A percentile compares a stretch with the other conserved stretches of the same genome.
Conservation (phyloP, 352 stramenopile genomes). For the Phytophthora pseudosyringae region DNA sequence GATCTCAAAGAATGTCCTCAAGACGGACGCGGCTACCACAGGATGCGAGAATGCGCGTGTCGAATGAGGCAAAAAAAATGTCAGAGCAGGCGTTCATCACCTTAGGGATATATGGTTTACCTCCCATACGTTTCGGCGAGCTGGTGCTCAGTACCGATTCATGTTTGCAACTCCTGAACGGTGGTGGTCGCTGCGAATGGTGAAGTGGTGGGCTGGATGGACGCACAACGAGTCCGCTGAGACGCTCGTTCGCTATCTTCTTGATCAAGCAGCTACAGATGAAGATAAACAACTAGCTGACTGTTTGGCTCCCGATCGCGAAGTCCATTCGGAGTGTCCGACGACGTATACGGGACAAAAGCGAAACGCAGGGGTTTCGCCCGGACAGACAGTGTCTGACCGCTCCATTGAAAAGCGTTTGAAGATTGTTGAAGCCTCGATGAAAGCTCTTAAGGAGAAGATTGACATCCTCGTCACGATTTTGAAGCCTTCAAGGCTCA, state of each 20-base stretch:
- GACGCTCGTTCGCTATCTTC: conserved; percentile 11
- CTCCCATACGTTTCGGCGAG: conserved; percentile 15
- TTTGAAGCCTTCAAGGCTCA: not conserved
- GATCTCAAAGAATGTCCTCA: conserved; percentile 7
- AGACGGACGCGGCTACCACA: not conserved
- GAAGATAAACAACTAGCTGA: conserved; percentile 22
- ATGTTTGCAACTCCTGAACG: conserved; percentile 18
- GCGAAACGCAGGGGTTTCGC: not conserved
- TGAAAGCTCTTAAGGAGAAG: conserved; percentile 8
- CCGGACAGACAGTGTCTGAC: too few relatives aligned
- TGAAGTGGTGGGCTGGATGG: conserved; percentile 18
- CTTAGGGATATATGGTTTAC: conserved; percentile 12
- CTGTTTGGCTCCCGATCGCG: conserved; percentile 1
- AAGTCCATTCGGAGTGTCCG: conserved; percentile 1
- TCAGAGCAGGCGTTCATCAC: conserved; percentile 12
- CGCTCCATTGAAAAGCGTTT: not conserved
- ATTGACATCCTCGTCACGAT: not conserved
- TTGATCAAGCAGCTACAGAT: conserved; percentile 12
- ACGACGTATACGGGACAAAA: not conserved
- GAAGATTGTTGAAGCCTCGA: conserved; percentile 5
- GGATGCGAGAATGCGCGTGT: conserved; percentile 14
- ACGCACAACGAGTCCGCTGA: conserved; percentile 19
- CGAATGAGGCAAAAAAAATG: conserved; percentile 21
- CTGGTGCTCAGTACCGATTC: conserved; percentile 20
- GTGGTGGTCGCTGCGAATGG: conserved; percentile 9